These are phyloP conservation scores for Bacterosira constricta DNA, from an alignment of 108 stramenopile species.

Conservation along the genomic window DNA sequence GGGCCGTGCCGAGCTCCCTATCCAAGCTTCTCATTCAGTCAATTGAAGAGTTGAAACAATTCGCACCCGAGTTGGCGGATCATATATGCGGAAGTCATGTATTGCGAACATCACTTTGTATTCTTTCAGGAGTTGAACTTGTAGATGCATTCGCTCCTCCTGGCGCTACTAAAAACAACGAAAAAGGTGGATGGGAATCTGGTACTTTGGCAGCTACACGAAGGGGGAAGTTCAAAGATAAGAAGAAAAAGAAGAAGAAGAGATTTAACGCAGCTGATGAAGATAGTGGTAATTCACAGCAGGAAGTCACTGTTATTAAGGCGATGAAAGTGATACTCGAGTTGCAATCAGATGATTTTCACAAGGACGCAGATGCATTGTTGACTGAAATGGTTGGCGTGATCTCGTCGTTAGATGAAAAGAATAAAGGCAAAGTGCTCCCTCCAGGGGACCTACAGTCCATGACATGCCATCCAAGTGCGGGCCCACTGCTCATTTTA, in stretches of 20 bases:
- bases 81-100: slow-evolving; percentile 90
- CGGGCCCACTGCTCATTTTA: slow-evolving; percentile 77
- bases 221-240: slow-evolving; percentile 67
- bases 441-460: slow-evolving; percentile 69
- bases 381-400: slow-evolving; percentile 41
- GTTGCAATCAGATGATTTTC: slow-evolving; percentile 43
- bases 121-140: slow-evolving; percentile 72
- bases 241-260: slow-evolving; percentile 51
- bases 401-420: slow-evolving; percentile 4
- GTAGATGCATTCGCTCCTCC: slow-evolving; percentile 35
- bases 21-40: slow-evolving; percentile 48
- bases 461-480: slow-evolving; percentile 75
- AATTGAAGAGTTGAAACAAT: slow-evolving; percentile 65
- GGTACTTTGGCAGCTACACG: slow-evolving; percentile 46
- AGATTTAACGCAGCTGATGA: slow-evolving; percentile 1
- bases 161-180: slow-evolving; percentile 7
- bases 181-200: slow-evolving; percentile 33
- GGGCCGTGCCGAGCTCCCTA: slow-evolving; percentile 41
- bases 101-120: slow-evolving; percentile 71
- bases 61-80: slow-evolving; percentile 61
- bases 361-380: slow-evolving; percentile 38
- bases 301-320: slow-evolving; percentile 37
- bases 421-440: slow-evolving; percentile 8
- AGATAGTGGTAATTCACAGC: slow-evolving; percentile 28
- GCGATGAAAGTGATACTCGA: slow-evolving; percentile 12